Evolutionary conservation across 179 eudicot species (phyloP), one percentile per base, ranked within the genome.

Genomic region (Heliamphora pulchella): DNA sequence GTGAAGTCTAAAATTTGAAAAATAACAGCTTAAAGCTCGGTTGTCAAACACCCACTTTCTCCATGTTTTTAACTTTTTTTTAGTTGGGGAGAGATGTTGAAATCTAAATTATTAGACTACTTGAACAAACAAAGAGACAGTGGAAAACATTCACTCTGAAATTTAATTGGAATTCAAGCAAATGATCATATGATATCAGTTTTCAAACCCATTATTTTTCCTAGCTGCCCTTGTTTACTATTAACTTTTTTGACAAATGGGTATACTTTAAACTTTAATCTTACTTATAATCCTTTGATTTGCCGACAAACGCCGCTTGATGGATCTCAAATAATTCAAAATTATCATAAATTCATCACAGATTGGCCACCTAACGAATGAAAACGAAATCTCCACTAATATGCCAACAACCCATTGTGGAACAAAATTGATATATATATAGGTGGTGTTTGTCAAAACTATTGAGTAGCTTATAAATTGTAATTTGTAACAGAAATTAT

Each of bases 231-330:
- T 68, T 76, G 8, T 18, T 43, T 75, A 8, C 61, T 66, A 20
- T 50, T 11, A 78, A 80, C 82, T 77, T 53, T 78, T 70, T 66
- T 80, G 82, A 62, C 66, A 81, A 54, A 18, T 47, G 47, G 41
- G 41, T 2, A 18, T 3, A 53, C 4, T 39, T 78, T 2, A 71
- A 17, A 71, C n/a, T 43, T n/a, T 39, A n/a, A 41, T 17, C 43
- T 10, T 78, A 78, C 68, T 78, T 44, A 75, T 75, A 15, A 67
- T 59, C 68, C 67, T 7, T 58, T 58, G 7, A 75, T 67, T 67
- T 67, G 17, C 71, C 71, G 41, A 67, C 64, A 17, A 9, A 62
- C 83, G 50, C 78, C 48, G 41, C 47, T 75, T 75, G 7, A 46
- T 51, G 55, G 76, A 51, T 72, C 3, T 63, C 71, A 67, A 67